phyloP scores from a whole-genome alignment of 148 eudicot genomes.

The Fagopyrum homotropicum region DNA sequence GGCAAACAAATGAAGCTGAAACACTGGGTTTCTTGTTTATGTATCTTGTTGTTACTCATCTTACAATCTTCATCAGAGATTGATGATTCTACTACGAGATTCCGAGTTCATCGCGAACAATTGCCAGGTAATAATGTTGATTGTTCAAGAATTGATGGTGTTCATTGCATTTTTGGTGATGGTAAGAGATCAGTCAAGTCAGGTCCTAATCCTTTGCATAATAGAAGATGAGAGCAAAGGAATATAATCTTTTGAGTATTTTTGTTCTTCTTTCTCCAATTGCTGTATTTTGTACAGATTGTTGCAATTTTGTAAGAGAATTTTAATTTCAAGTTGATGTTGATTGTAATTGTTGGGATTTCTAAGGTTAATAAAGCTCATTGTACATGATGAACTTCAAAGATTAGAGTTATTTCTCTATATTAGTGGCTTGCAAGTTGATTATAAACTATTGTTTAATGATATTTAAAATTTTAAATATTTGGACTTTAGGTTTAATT shows the following conservation, averaged over 20 bases:
- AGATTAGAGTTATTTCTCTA: too few species aligned
- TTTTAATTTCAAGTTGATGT: neutral
- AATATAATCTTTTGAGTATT: neutral
- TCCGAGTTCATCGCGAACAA: neutral
- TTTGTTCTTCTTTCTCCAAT: neutral
- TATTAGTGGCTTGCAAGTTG: too few species aligned
- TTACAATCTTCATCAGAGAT: constrained; percentile 6
- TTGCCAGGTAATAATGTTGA: constrained; percentile 1
- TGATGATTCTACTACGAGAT: neutral
- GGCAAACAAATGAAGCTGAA: neutral
- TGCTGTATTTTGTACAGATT: neutral
- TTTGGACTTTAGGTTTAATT: too few species aligned
- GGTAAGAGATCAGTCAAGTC: constrained; percentile 8
- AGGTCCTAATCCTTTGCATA: constrained; percentile 13
- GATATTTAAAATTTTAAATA: too few species aligned
- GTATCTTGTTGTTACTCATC: neutral
- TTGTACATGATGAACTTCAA: too few species aligned
- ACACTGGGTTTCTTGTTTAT: neutral
- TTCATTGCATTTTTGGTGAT: constrained; percentile 10
- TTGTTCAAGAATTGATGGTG: neutral
- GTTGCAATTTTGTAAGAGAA: neutral
- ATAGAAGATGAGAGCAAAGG: neutral
- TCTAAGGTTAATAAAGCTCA: too few species aligned
- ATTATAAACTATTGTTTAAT: too few species aligned
- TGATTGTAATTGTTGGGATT: neutral